Percentiles rank a stretch among this genome's conserved stretches.
phyloP scores from a whole-genome alignment of 2,329 filamentous ascomycete genomes.

The Colletotrichum spaethianum region DNA sequence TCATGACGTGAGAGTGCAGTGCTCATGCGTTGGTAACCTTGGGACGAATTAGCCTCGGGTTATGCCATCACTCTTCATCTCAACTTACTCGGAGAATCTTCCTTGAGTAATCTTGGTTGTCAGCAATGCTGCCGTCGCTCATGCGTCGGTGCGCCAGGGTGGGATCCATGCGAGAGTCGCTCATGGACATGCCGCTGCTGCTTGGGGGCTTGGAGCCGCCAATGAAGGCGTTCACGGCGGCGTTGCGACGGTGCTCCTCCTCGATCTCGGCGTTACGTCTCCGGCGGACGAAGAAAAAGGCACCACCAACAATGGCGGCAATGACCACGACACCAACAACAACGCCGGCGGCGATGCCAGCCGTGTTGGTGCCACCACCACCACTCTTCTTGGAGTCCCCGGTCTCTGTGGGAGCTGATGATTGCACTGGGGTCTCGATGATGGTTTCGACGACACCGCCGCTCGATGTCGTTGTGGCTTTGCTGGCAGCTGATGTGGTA shows the following conservation, averaged over 20 bases:
- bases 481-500: constrained; percentile 45
- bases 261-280: constrained; percentile 84
- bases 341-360: constrained; percentile 87
- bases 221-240: constrained; percentile 83
- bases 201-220: constrained; percentile 73
- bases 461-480: constrained; percentile 43
- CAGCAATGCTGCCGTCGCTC: constrained; percentile 96
- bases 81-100: constrained; percentile 91
- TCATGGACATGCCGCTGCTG: constrained; percentile 78
- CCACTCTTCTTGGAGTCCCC: constrained; percentile 50
- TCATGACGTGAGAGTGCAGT: constrained; percentile 45
- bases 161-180: constrained; percentile 89
- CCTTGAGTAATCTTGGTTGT: constrained; percentile 97
- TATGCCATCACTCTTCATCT: not conserved
- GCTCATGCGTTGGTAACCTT: constrained; percentile 73
- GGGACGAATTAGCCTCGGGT: not conserved
- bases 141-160: constrained; percentile 86
- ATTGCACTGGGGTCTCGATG: constrained; percentile 23
- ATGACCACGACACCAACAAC: constrained; percentile 86
- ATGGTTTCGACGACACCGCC: constrained; percentile 19
- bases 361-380: too few relatives aligned
- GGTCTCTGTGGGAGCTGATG: constrained; percentile 37
- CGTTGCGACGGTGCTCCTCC: constrained; percentile 87
- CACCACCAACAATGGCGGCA: constrained; percentile 75
- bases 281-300: constrained; percentile 82